Conservation (phyloP, 2,329 filamentous ascomycete genomes). For the Colletotrichum simmondsii region DNA sequence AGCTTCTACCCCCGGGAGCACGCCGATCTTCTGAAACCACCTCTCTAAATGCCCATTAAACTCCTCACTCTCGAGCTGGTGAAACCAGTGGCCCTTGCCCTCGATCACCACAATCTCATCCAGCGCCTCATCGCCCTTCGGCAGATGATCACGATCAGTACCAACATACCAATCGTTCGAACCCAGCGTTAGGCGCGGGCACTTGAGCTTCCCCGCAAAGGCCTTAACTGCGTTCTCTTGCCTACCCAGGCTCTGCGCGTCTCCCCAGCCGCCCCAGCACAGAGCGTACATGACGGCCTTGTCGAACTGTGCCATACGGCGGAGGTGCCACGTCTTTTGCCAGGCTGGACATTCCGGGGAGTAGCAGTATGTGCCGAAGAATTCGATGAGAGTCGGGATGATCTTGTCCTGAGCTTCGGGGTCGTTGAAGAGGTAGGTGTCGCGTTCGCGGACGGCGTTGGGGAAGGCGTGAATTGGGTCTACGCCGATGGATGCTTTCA, state of each 20-base stretch:
- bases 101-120: constrained; percentile 24
- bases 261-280: constrained; percentile 23
- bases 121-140: constrained; percentile 14
- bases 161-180: constrained; percentile 14
- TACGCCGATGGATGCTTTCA: constrained; percentile 7
- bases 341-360: background rate
- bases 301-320: constrained; percentile 21
- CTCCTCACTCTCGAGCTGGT: constrained; percentile 21
- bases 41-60: constrained; percentile 9
- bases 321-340: constrained; percentile 26
- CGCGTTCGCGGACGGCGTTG: background rate
- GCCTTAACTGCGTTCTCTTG: constrained; percentile 13
- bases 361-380: background rate
- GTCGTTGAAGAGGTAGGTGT: background rate
- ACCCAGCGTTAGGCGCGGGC: constrained; percentile 12
- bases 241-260: constrained; percentile 7
- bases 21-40: constrained; percentile 7
- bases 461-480: constrained; percentile 15
- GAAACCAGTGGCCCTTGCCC: constrained; percentile 24
- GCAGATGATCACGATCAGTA: constrained; percentile 20
- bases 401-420: background rate
- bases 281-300: constrained; percentile 15
- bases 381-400: background rate
- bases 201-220: constrained; percentile 10
- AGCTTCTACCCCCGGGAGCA: background rate